Conservation (phyloP, 257 asterid species). For the Vinca minor region DNA sequence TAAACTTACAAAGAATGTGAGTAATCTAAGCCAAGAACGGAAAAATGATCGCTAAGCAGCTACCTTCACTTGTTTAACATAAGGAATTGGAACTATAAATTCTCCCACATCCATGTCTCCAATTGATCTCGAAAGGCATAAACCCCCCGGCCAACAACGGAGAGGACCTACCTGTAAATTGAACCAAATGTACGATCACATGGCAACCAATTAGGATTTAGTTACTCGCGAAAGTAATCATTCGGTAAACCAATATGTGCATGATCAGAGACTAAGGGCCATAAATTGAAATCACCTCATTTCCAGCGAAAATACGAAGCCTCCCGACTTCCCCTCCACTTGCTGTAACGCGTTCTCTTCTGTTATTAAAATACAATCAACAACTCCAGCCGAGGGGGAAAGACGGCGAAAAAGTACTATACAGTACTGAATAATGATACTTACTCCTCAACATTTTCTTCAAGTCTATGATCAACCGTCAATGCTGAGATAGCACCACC, state of each 20-base stretch:
- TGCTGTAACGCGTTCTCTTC: conserved; percentile 77
- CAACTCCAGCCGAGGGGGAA: not conserved
- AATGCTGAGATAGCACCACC: conserved; percentile 53
- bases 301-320: conserved; percentile 60
- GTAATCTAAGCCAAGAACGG: not conserved
- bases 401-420: too few species aligned
- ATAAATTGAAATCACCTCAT: conserved; percentile 40
- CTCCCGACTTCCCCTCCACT: conserved; percentile 93
- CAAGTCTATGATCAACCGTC: conserved; percentile 88
- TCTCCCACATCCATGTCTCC: conserved; percentile 84
- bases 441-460: conserved; percentile 79
- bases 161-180: conserved; percentile 55
- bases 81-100: conserved; percentile 66
- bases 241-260: not conserved
- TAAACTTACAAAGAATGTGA: not conserved
- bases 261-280: not conserved
- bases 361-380: conserved; percentile 21
- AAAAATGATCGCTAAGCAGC: not conserved
- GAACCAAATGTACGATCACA: conserved; percentile 4
- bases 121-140: conserved; percentile 73
- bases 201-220: not conserved
- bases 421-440: conserved; percentile 12
- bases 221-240: not conserved
- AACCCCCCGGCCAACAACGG: conserved; percentile 84
- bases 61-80: conserved; percentile 80